A percentile compares a stretch with the other conserved stretches of the same genome.
phyloP scores from a whole-genome alignment of 2,329 filamentous ascomycete species.

The Colletotrichum trifolii region DNA sequence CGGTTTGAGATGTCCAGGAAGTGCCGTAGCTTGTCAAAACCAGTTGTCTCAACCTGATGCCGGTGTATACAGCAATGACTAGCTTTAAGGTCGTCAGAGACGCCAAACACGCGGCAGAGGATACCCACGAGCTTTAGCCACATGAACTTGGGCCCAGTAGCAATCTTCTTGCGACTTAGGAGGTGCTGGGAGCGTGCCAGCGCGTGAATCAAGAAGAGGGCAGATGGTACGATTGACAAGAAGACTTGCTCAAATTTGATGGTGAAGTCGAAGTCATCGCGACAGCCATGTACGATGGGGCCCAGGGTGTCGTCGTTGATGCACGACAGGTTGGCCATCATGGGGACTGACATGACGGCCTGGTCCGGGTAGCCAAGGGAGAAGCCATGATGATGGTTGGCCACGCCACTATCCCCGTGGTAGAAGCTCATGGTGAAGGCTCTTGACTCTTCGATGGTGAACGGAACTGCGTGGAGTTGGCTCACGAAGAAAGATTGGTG shows the following conservation, averaged over 20 bases:
- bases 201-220: constrained; percentile 51
- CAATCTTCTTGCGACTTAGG: constrained; percentile 44
- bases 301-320: constrained; percentile 53
- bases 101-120: neutral
- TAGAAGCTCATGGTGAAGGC: too few species aligned
- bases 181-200: constrained; percentile 48
- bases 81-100: constrained; percentile 1
- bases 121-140: constrained; percentile 33
- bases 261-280: constrained; percentile 62
- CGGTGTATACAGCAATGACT: constrained; percentile 9
- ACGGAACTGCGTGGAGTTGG: too few species aligned
- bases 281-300: constrained; percentile 57
- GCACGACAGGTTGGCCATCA: neutral
- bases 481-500: too few species aligned
- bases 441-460: too few species aligned
- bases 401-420: too few species aligned
- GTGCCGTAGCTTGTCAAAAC: constrained; percentile 6
- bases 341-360: neutral
- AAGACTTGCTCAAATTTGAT: constrained; percentile 60
- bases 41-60: constrained; percentile 12
- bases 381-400: too few species aligned
- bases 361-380: neutral
- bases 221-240: constrained; percentile 55
- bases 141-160: constrained; percentile 49
- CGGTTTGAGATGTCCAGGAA: constrained; percentile 15